phyloP scores from a whole-genome alignment of 2,329 filamentous ascomycete genomes.

The Erysiphe neolycopersici region DNA sequence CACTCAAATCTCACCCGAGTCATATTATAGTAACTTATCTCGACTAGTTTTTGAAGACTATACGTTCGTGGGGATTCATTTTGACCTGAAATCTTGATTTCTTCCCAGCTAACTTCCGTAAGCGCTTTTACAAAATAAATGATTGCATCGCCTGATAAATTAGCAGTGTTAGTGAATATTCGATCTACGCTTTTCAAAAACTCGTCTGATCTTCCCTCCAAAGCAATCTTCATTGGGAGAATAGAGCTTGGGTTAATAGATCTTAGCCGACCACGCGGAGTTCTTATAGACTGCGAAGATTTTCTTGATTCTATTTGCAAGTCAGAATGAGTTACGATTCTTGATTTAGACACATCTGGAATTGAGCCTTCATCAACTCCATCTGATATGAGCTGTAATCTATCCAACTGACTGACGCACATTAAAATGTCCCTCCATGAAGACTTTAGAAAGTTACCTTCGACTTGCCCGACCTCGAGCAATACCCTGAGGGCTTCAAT shows the following conservation, averaged over 20 bases:
- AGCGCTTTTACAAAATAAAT: conserved; percentile 81
- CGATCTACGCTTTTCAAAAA: conserved; percentile 80
- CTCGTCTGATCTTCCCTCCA: conserved; percentile 78
- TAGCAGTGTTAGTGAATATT: conserved; percentile 91
- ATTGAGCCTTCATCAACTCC: conserved; percentile 83
- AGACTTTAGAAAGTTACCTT: conserved; percentile 66
- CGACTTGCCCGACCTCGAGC: conserved; percentile 73
- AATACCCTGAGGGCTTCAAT: conserved; percentile 81
- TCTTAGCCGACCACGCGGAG: conserved; percentile 21
- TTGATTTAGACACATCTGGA: conserved; percentile 70
- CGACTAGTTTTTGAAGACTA: conserved; percentile 90
- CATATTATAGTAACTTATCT: conserved; percentile 99
- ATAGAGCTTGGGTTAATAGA: conserved; percentile 19
- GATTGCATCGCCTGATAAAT: conserved; percentile 79
- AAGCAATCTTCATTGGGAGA: conserved; percentile 54
- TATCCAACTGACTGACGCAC: conserved; percentile 85
- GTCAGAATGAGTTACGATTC: conserved; percentile 32
- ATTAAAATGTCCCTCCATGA: conserved; percentile 94
- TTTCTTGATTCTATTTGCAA: conserved; percentile 26
- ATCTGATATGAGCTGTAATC: conserved; percentile 79
- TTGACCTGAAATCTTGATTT: conserved; percentile 89
- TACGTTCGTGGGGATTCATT: conserved; percentile 92
- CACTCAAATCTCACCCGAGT: conserved; percentile 92
- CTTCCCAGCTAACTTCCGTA: conserved; percentile 94
- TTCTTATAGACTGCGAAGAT: conserved; percentile 30